Percentiles rank a stretch among this genome's conserved stretches.
Evolutionary conservation across 1,284 basidiomycete species (phyloP).

Genomic region (Cryptococcus hybrid): DNA sequence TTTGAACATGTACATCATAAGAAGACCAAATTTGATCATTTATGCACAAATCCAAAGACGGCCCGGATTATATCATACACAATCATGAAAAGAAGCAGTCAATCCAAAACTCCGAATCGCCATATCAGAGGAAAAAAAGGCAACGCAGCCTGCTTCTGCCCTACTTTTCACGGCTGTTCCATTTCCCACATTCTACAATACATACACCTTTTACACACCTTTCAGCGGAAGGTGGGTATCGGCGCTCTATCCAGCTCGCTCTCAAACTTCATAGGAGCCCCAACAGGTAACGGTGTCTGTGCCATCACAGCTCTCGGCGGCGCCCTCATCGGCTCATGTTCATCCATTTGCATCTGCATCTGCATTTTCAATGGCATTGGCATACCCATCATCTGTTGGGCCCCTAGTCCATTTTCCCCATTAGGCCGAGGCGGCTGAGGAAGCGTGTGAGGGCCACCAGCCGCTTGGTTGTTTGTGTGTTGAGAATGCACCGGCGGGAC

Average conservation of each 20-base stretch:
- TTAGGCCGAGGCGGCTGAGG: background rate
- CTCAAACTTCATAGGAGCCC: background rate
- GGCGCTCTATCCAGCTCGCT: conserved; percentile 9
- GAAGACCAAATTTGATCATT: no score
- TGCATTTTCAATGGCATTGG: background rate
- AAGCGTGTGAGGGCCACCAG: no score
- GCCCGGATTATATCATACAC: no score
- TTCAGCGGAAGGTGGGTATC: conserved; percentile 11
- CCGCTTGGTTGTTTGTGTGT: background rate
- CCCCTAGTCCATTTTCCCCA: no score
- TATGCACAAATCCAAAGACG: no score
- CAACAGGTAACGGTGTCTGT: conserved; percentile 2
- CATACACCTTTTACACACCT: background rate
- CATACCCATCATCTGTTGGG: no score
- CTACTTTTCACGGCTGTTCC: background rate
- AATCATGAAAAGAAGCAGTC: no score
- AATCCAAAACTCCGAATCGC: no score
- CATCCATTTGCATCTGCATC: background rate
- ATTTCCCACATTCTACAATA: background rate
- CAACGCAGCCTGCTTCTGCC: no score
- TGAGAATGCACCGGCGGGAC: background rate
- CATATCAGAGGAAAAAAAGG: no score
- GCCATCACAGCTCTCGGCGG: conserved; percentile 15
- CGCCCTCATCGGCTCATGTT: background rate
- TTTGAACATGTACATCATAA: no score